These are phyloP conservation scores for Talaromyces sp. DNA, from an alignment of 2,329 filamentous ascomycete species.

Conservation along the genomic window DNA sequence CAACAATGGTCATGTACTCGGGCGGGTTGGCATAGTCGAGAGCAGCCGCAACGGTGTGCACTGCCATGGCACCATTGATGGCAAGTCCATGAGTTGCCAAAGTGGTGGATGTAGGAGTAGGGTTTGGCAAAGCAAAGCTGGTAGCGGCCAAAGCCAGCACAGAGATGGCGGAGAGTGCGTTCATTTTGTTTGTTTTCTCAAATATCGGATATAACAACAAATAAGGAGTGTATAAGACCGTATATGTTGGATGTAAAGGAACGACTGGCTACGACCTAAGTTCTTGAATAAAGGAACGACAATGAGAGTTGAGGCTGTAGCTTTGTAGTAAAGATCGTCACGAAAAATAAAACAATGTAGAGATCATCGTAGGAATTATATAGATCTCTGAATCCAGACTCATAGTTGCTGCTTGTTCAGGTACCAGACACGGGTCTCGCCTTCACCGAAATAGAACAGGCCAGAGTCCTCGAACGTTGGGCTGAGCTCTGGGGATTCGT, in stretches of 20 bases:
- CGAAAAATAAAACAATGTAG: neutral
- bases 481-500: neutral
- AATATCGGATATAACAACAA: neutral
- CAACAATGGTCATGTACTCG: conserved; percentile 9
- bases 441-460: neutral
- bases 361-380: neutral
- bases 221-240: neutral
- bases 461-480: neutral
- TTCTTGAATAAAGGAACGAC: neutral
- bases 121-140: neutral
- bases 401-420: neutral
- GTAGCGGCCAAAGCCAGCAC: conserved; percentile 2
- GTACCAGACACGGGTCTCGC: neutral
- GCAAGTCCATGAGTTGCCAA: neutral
- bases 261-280: neutral
- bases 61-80: conserved; percentile 2
- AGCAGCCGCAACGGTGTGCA: neutral
- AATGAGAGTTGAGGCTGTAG: neutral
- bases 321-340: neutral
- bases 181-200: neutral
- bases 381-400: neutral
- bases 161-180: neutral
- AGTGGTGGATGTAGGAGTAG: neutral
- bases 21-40: conserved; percentile 4
- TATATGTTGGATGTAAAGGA: neutral